phyloP scores from a whole-genome alignment of 2,329 filamentous ascomycete species.

The Microcyclospora tardicrescens region DNA sequence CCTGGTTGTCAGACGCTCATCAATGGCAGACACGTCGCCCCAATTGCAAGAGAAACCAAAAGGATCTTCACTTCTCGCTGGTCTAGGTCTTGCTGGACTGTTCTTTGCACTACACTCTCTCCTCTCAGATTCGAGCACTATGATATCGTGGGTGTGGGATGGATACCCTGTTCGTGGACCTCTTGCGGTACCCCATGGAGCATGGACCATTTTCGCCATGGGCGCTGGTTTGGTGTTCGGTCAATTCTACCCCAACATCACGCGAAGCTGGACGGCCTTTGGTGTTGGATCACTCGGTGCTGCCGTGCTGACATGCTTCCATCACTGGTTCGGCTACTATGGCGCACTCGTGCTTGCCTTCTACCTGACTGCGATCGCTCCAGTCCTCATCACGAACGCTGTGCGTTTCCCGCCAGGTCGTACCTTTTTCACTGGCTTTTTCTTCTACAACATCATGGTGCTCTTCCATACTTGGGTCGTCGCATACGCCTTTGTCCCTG shows the following conservation, averaged over 20 bases:
- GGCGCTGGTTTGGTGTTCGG: constrained; percentile 64
- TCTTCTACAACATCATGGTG: constrained; percentile 85
- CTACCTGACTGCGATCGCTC: constrained; percentile 70
- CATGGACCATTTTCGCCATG: constrained; percentile 78
- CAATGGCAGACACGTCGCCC: constrained; percentile 31
- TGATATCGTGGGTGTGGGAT: constrained; percentile 98
- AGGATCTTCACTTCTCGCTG: constrained; percentile 58
- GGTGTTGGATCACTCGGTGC: constrained; percentile 69
- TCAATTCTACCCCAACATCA: constrained; percentile 56
- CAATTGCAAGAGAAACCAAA: constrained; percentile 42
- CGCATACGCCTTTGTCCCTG: constrained; percentile 93
- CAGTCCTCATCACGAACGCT: constrained; percentile 62
- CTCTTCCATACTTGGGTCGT: constrained; percentile 99
- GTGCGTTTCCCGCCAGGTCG: constrained; percentile 62
- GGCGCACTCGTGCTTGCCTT: constrained; percentile 62
- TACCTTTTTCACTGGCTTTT: constrained; percentile 78
- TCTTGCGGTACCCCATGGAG: constrained; percentile 77
- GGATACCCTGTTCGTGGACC: constrained; percentile 86
- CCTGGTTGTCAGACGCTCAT: constrained; percentile 53
- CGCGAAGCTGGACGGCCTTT: constrained; percentile 67
- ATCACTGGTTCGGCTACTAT: constrained; percentile 81
- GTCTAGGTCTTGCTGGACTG: constrained; percentile 66
- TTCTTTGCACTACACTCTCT: constrained; percentile 86
- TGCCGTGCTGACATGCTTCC: constrained; percentile 59
- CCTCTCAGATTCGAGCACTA: constrained; percentile 92